Base-by-base conservation (phyloP, 2,329 filamentous ascomycete genomes). In the Aspergillus pseudoglaucus region DNA sequence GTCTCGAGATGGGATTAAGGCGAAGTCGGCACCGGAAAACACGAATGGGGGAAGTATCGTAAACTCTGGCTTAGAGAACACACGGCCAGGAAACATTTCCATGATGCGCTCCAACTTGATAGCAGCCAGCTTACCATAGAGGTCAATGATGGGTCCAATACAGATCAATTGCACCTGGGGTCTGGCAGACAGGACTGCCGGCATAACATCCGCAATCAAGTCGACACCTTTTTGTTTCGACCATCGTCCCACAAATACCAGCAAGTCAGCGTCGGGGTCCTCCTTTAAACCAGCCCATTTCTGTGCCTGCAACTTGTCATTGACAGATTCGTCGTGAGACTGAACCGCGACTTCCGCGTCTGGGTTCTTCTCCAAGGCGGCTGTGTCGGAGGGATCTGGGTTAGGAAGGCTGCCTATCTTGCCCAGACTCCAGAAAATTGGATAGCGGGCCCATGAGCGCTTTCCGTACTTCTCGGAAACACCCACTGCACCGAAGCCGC, bases 381-480 rank as follows among this genome's bases (percentile, higher is more conserved):
- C 81, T 15, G 80, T 81, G 62, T 84, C 81, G 1, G 79, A 79
- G 3, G 82, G 82, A 61, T 85, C 82, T 1, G 82, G 82, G 56
- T 85, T 85, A 1, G 82, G 82, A 27, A 85, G 68, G 45, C 80
- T 76, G 15, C 81, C 81, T 46, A 85, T 78, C 60, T 77, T 78
- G 55, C 77, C 77, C 46, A 84, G 64, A 47, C 80, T 79, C 83
- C 83, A 85, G 67, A 86, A 84, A 49, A 85, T 85, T 2, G 82
- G 82, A 60, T 85, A 85, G 39, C 82, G 74, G 42, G 81, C 81
- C 60, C 80, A 82, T 2, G 81, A 82, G 15, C 82, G 78, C 59
- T 83, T 82, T n/a, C 82, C 82, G 54, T 85, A 85, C 62, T 85
- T 85, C 56, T 80, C 82, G 2, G 79, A 83, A 1, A 85, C 82